Evolutionary conservation across 331 rosid species (phyloP), one percentile per base, ranked within the genome.

Genomic region (Arachis monticola): DNA sequence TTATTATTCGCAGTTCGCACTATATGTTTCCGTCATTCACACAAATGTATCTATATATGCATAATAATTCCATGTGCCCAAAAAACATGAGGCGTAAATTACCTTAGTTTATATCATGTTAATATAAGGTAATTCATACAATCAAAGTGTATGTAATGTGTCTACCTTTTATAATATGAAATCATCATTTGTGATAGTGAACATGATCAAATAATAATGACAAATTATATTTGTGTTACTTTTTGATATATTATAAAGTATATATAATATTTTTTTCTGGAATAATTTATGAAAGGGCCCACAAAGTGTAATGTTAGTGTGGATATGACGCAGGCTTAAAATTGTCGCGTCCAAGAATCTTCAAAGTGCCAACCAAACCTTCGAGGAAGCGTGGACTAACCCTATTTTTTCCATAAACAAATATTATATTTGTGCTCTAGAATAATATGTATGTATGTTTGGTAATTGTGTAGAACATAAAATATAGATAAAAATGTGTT

Each of bases 361-460:
- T 10, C 72, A 30, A 5, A 0, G 41, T 71, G 47, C 70, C 48
- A 70, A 53, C 76, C 64, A 77, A 74, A 46, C 27, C 60, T 7
- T 12, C 38, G 45, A 61, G 10, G 60, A 72, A 51, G 14, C 57
- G 57, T 51, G 17, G 9, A 55, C 31, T 55, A 55, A n/a, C 55
- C 32, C 52, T 7, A 61, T 0, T 68, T 71, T 50, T 55, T 45
- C 35, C 73, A 27, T 32, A 8, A 12, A 11, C 60, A 64, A 38
- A 3, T 3, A 38, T 38, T 38, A 38, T 38, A 38, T 38, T 35
- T 38, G 5, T 38, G 5, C 41, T 38, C 41, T 38, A 38, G 5
- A 38, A 38, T 38, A 38, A 38, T 38, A 38, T 38, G 5, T 38
- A 27, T 0, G 30, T 27, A 0, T 22, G 22, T 17, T 17, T 17